Evolutionary conservation across 2,329 filamentous ascomycete genomes (phyloP).

Genomic region (Talaromyces sp.): DNA sequence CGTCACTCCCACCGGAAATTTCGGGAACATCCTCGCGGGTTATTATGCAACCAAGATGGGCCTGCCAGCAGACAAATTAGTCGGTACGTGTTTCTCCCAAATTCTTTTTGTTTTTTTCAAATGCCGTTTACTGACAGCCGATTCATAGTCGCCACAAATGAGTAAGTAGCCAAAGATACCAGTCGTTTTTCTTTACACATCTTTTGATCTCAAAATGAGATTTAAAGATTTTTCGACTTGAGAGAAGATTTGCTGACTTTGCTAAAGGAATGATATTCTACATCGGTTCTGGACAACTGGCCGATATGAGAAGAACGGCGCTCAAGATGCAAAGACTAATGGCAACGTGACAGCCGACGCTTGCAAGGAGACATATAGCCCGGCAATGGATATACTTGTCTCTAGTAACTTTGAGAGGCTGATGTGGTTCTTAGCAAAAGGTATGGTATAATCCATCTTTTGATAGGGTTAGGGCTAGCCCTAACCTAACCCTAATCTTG

Average conservation of each 20-base stretch:
- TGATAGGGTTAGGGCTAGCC: no score
- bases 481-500: no score
- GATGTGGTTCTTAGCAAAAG: slow-evolving; percentile 70
- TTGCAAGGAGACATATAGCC: slow-evolving; percentile 77
- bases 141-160: slow-evolving; percentile 80
- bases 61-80: slow-evolving; percentile 76
- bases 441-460: neutral
- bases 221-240: neutral
- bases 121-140: neutral
- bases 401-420: slow-evolving; percentile 95
- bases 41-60: slow-evolving; percentile 93
- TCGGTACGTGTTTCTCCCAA: neutral
- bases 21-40: slow-evolving; percentile 82
- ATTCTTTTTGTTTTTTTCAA: neutral
- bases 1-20: slow-evolving; percentile 92
- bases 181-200: neutral
- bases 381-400: slow-evolving; percentile 97
- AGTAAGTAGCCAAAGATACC: slow-evolving; percentile 33
- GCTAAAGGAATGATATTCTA: slow-evolving; percentile 73
- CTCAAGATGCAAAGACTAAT: slow-evolving; percentile 46
- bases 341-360: slow-evolving; percentile 29
- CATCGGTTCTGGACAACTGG: slow-evolving; percentile 92
- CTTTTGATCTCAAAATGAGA: neutral
- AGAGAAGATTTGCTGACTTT: neutral
- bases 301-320: slow-evolving; percentile 78